A percentile compares a stretch with the other conserved stretches of the same genome.
phyloP scores from a whole-genome alignment of 768 basidiomycete species.

The Tremella yokohamensis region DNA sequence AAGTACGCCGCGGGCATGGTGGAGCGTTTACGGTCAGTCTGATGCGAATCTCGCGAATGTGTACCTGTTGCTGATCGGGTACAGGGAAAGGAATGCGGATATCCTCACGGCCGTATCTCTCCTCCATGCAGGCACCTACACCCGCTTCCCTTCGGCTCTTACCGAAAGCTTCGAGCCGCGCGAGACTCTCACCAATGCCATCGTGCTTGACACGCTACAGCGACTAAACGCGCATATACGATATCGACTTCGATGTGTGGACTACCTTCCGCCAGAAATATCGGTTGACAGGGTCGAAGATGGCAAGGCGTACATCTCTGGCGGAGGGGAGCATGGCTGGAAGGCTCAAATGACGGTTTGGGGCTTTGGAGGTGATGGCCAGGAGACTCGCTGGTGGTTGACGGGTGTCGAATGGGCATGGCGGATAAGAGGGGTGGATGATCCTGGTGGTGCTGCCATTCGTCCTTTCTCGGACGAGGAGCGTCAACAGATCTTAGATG shows the following conservation, averaged over 20 bases:
- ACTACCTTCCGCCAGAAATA: conserved; percentile 77
- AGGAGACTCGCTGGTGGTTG: conserved; percentile 65
- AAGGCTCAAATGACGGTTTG: conserved; percentile 32
- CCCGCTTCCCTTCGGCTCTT: conserved; percentile 72
- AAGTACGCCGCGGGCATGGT: conserved; percentile 62
- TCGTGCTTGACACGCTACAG: conserved; percentile 63
- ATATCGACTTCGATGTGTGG: conserved; percentile 71
- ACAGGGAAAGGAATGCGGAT: conserved; percentile 87
- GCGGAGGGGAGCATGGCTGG: conserved; percentile 28
- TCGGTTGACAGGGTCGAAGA: conserved; percentile 24
- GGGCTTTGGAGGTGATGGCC: conserved; percentile 27
- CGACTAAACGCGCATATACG: conserved; percentile 75
- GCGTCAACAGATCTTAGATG: conserved; percentile 35
- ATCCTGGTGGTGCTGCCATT: conserved; percentile 59
- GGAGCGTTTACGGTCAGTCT: conserved; percentile 68
- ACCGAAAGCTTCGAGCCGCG: conserved; percentile 73
- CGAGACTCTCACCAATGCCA: conserved; percentile 63
- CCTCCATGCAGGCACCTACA: conserved; percentile 78
- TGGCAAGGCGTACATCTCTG: conserved; percentile 62
- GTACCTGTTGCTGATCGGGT: conserved; percentile 5
- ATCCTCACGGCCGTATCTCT: conserved; percentile 86
- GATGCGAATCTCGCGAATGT: not conserved
- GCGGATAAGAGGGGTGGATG: conserved; percentile 68
- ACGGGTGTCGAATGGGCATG: conserved; percentile 68
- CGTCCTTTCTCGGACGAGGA: conserved; percentile 35